Evolutionary conservation across 1,284 basidiomycete genomes (phyloP).

Genomic region (Moesziomyces sp.): DNA sequence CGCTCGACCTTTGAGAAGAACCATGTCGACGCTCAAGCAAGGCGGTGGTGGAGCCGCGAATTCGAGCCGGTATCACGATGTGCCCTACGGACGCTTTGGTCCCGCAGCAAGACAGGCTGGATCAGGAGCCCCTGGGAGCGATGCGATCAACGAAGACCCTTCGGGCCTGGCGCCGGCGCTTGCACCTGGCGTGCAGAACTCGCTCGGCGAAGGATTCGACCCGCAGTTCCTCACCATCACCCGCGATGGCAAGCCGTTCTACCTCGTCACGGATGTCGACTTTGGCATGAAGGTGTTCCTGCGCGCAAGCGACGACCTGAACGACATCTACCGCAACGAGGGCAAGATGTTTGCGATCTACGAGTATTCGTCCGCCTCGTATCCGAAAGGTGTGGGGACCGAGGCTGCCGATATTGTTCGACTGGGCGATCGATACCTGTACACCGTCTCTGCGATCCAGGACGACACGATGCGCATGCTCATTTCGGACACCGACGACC

Average conservation of each 20-base stretch:
- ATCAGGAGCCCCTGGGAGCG: slow-evolving; percentile 27
- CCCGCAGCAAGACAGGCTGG: slow-evolving; percentile 18
- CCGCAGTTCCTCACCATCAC: slow-evolving; percentile 38
- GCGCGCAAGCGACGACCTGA: slow-evolving; percentile 32
- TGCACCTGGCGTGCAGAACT: slow-evolving; percentile 32
- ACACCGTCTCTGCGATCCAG: slow-evolving; percentile 32
- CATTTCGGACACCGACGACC: slow-evolving; percentile 25
- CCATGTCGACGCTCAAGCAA: background rate
- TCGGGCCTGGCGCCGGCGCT: slow-evolving; percentile 37
- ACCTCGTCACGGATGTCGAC: slow-evolving; percentile 37
- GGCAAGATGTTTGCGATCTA: slow-evolving; percentile 27
- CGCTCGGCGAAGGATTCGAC: slow-evolving; percentile 39
- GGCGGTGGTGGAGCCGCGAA: background rate
- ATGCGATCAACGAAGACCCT: slow-evolving; percentile 35
- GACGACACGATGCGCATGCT: slow-evolving; percentile 39
- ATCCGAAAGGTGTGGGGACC: slow-evolving; percentile 39
- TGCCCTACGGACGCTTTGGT: slow-evolving; percentile 27
- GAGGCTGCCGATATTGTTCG: slow-evolving; percentile 36
- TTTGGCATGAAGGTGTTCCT: slow-evolving; percentile 35
- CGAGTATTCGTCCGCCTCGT: slow-evolving; percentile 20
- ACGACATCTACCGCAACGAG: slow-evolving; percentile 39
- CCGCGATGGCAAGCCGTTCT: slow-evolving; percentile 22
- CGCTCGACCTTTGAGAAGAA: slow-evolving; percentile 14
- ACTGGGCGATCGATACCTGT: slow-evolving; percentile 25
- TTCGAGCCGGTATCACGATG: slow-evolving; percentile 10